These are phyloP conservation scores for Neoboletus subvelutipes DNA, from an alignment of 768 basidiomycete species.

Conservation along the genomic window DNA sequence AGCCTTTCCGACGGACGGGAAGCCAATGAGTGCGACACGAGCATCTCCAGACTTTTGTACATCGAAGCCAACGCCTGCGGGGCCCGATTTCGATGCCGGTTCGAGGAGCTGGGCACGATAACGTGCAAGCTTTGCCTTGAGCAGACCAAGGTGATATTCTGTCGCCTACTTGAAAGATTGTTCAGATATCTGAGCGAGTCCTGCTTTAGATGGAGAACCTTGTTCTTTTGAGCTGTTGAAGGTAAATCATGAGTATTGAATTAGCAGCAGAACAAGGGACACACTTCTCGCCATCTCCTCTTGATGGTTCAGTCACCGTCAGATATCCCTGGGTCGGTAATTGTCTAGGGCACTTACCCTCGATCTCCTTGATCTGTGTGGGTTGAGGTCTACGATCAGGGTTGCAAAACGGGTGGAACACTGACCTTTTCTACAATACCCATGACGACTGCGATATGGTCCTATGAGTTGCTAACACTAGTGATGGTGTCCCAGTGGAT, in stretches of 20 bases:
- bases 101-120: conserved; percentile 96
- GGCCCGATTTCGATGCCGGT: conserved; percentile 80
- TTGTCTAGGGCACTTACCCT: conserved; percentile 58
- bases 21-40: conserved; percentile 88
- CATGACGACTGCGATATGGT: conserved; percentile 52
- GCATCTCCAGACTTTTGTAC: conserved; percentile 89
- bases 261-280: conserved; percentile 31
- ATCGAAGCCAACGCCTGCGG: conserved; percentile 82
- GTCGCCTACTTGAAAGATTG: conserved; percentile 60
- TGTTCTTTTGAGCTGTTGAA: conserved; percentile 87
- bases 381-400: conserved; percentile 5
- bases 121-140: conserved; percentile 92
- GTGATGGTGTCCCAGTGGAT: not conserved
- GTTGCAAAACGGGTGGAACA: conserved; percentile 3
- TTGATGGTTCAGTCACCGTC: conserved; percentile 30
- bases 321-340: conserved; percentile 6
- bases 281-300: conserved; percentile 98
- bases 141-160: conserved; percentile 89
- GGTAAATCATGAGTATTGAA: not conserved
- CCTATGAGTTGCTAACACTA: not conserved
- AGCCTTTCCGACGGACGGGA: conserved; percentile 93
- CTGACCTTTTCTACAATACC: conserved; percentile 91
- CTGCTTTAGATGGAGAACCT: conserved; percentile 46
- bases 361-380: conserved; percentile 87
- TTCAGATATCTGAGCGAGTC: conserved; percentile 9